These are phyloP conservation scores for Suillus paluster DNA, from an alignment of 768 basidiomycete genomes.

Conservation along the genomic window DNA sequence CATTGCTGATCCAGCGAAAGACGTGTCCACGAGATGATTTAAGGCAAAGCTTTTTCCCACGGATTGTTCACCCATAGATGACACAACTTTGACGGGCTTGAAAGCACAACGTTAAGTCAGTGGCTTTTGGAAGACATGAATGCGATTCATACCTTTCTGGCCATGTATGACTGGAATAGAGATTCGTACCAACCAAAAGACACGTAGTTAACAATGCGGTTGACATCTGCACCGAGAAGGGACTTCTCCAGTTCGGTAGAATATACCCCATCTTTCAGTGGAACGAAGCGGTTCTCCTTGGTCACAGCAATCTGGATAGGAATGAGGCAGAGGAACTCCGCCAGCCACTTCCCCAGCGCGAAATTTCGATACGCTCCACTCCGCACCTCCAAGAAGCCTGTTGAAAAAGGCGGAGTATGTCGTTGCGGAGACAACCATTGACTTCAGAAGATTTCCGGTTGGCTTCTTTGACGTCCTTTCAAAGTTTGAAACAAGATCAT, in stretches of 20 bases:
- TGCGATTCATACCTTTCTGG: constrained; percentile 46
- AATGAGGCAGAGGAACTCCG: constrained; percentile 62
- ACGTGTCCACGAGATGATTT: constrained; percentile 65
- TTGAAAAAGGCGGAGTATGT: constrained; percentile 32
- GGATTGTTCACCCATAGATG: constrained; percentile 72
- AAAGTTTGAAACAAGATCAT: constrained; percentile 48
- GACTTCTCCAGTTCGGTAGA: constrained; percentile 54
- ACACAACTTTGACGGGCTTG: constrained; percentile 67
- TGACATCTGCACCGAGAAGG: constrained; percentile 62
- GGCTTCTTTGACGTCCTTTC: constrained; percentile 58
- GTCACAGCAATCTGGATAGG: constrained; percentile 68
- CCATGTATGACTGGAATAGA: constrained; percentile 65
- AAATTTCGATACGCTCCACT: constrained; percentile 43
- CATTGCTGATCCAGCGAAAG: constrained; percentile 72
- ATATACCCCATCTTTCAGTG: constrained; percentile 60
- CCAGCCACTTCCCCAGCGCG: constrained; percentile 64
- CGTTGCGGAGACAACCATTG: constrained; percentile 39
- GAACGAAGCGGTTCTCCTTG: constrained; percentile 62
- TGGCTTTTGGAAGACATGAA: neutral
- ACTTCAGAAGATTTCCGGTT: constrained; percentile 46
- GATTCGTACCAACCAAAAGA: constrained; percentile 71
- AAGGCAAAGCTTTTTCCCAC: constrained; percentile 64
- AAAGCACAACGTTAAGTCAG: neutral
- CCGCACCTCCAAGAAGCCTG: constrained; percentile 15
- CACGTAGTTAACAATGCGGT: constrained; percentile 55